phyloP scores from a whole-genome alignment of 2,329 filamentous ascomycete genomes.

The Fusarium sp. region DNA sequence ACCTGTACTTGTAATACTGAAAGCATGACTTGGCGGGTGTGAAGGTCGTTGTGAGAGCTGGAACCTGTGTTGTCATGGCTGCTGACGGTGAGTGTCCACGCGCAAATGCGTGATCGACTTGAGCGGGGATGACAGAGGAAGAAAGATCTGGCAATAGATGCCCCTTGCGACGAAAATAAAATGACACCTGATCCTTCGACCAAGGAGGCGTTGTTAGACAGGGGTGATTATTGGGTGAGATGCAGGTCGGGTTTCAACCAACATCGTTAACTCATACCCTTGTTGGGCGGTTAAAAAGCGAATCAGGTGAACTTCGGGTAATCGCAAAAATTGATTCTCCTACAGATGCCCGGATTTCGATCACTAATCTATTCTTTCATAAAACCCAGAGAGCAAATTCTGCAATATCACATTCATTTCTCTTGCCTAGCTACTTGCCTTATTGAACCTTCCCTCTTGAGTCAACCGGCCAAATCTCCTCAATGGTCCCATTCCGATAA shows the following conservation, averaged over 20 bases:
- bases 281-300: background rate
- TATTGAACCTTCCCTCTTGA: conserved; percentile 32
- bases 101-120: background rate
- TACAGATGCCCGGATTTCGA: too few species aligned
- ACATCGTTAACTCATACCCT: background rate
- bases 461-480: conserved; percentile 34
- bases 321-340: fast-evolving
- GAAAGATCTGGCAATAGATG: background rate
- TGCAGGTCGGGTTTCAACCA: background rate
- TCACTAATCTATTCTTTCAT: background rate
- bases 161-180: background rate
- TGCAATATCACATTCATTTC: too few species aligned
- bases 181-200: background rate
- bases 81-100: background rate
- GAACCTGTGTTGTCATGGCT: background rate
- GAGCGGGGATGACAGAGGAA: background rate
- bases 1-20: conserved; percentile 7
- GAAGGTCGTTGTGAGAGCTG: conserved; percentile 8
- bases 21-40: conserved; percentile 1
- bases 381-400: background rate
- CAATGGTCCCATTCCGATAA: conserved; percentile 4
- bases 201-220: background rate
- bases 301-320: background rate
- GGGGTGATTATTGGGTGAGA: background rate
- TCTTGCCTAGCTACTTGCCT: background rate